These are phyloP conservation scores for Capsicum baccatum DNA, from an alignment of 257 asterid species.

Conservation along the genomic window DNA sequence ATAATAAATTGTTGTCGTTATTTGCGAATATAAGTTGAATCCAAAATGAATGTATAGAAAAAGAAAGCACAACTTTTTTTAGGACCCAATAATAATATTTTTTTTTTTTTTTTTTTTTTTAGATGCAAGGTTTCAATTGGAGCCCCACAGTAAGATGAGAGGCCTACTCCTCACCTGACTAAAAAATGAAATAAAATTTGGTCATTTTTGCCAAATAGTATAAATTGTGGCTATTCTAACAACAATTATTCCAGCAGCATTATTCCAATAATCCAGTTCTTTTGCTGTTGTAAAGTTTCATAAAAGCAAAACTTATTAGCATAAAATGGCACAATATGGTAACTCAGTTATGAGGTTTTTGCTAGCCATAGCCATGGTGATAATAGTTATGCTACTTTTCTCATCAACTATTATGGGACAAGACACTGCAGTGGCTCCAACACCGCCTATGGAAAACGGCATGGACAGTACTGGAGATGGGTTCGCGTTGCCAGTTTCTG, in stretches of 20 bases:
- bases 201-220: not conserved
- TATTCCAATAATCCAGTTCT: not conserved
- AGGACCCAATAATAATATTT: no score
- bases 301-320: not conserved
- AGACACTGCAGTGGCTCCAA: slow-evolving; percentile 1
- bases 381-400: not conserved
- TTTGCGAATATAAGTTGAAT: no score
- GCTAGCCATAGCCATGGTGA: not conserved
- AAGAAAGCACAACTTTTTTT: no score
- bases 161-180: slow-evolving; percentile 4
- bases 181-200: not conserved
- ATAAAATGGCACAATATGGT: slow-evolving; percentile 11
- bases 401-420: not conserved
- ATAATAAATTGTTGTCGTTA: no score
- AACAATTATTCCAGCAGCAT: no score
- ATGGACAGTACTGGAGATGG: not conserved
- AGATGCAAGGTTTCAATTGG: not conserved
- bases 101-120: no score
- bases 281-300: not conserved
- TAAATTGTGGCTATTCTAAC: slow-evolving; percentile 18
- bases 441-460: slow-evolving; percentile 25
- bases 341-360: slow-evolving; percentile 10
- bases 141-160: slow-evolving; percentile 14
- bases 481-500: not conserved
- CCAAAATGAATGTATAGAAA: no score